Conservation (phyloP, 1,139 yeast genomes). For the Starmera stellimalicola region DNA sequence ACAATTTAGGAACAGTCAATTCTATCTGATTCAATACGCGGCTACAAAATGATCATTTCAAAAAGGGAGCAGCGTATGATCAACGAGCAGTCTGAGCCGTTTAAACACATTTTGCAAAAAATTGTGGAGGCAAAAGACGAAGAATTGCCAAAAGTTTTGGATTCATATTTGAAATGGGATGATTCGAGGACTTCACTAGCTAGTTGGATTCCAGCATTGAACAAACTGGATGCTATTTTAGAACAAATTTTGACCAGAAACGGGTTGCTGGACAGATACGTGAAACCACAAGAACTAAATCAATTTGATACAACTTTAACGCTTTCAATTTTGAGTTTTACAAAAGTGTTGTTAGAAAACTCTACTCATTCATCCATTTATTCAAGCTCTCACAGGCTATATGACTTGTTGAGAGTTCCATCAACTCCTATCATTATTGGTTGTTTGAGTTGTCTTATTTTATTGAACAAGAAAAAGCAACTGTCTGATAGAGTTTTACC, state of each 20-base stretch:
- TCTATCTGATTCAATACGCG: too few relatives aligned
- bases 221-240: slow-evolving; percentile 63
- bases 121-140: slow-evolving; percentile 27
- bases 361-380: slow-evolving; percentile 64
- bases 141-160: slow-evolving; percentile 13
- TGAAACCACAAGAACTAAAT: slow-evolving; percentile 36
- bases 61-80: slow-evolving; percentile 17
- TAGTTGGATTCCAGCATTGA: slow-evolving; percentile 71
- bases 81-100: slow-evolving; percentile 12
- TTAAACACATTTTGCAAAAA: slow-evolving; percentile 18
- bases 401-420: slow-evolving; percentile 48
- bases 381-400: slow-evolving; percentile 55
- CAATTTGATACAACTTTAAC: slow-evolving; percentile 37
- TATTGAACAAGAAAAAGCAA: slow-evolving; percentile 31
- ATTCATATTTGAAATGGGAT: slow-evolving; percentile 36
- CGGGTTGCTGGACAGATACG: slow-evolving; percentile 37
- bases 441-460: slow-evolving; percentile 55
- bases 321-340: slow-evolving; percentile 48
- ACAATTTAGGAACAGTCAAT: too few relatives aligned
- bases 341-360: slow-evolving; percentile 56
- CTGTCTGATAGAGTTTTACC: slow-evolving; percentile 27
- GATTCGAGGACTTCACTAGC: slow-evolving; percentile 65
- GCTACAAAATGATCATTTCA: slow-evolving; percentile 14
- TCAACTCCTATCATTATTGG: slow-evolving; percentile 51
- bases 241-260: slow-evolving; percentile 47